Conservation (phyloP, 495 filamentous ascomycete species). For the Penicillium crystallinum region DNA sequence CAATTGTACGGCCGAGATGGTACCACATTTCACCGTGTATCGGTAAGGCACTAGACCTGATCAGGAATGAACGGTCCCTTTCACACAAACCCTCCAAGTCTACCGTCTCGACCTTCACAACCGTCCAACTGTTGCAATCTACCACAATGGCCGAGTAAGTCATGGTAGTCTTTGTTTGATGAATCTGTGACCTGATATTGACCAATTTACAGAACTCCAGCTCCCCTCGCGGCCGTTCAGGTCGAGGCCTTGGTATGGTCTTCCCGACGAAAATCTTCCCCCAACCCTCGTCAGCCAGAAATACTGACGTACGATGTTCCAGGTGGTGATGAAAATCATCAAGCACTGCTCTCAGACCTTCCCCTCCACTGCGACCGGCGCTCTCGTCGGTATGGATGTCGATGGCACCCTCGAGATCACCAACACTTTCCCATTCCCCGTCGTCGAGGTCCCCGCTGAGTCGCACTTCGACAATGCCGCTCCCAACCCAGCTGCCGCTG, state of each 20-base stretch:
- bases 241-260: conserved; percentile 71
- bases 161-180: not conserved
- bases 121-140: conserved; percentile 25
- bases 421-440: conserved; percentile 91
- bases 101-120: conserved; percentile 23
- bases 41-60: conserved; percentile 20
- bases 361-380: conserved; percentile 85
- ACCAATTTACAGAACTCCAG: conserved; percentile 30
- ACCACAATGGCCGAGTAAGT: conserved; percentile 46
- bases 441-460: conserved; percentile 69
- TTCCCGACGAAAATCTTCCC: conserved; percentile 28
- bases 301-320: conserved; percentile 23
- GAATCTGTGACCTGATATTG: not conserved
- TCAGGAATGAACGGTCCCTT: conserved; percentile 21
- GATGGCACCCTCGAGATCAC: conserved; percentile 82
- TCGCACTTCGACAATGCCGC: conserved; percentile 73
- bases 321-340: conserved; percentile 96
- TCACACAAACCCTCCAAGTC: conserved; percentile 42
- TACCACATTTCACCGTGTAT: conserved; percentile 2
- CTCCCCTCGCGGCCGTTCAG: conserved; percentile 71
- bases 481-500: conserved; percentile 74
- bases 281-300: conserved; percentile 26
- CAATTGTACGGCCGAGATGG: not conserved
- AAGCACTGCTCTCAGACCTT: conserved; percentile 85
- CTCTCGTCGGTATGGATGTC: conserved; percentile 88